Base-by-base conservation (phyloP, 768 basidiomycete genomes). In the Rhodotorula diobovata region DNA sequence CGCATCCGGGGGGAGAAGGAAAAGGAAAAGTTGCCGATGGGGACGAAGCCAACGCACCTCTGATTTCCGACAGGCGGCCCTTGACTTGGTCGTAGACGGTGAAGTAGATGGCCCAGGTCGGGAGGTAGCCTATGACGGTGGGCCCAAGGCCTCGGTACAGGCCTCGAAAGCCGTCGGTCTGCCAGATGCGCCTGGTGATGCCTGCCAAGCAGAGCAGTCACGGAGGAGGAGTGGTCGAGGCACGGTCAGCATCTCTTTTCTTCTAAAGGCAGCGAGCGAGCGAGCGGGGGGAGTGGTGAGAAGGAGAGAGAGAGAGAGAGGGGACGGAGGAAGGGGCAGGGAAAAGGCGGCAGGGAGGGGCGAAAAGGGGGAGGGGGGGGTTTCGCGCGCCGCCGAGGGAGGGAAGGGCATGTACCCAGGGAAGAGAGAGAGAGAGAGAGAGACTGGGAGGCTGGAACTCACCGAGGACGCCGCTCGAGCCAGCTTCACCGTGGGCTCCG, bases 61-160 rank as follows among this genome's bases (percentile, higher is more conserved):
- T 66, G 6, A 65, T 41, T 37, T 50, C 46, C 12, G 48, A 45
- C 10, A 78, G n/a, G 1, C 61, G 58, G 23, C 85, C 85, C 84
- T 98, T 98, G 81, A 97, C 90, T 69, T 90, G 87, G 82, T 99
- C 96, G 82, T 98, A 98, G 35, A 98, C 92, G 32, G 93, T 88
- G 81, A 98, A 98, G 81, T 97, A 98, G 76, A 98, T 98, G 35
- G 93, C 96, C 96, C 94, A 98, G 5, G 95, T 98, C 32, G 96
- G 96, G 51, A 98, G 86, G 82, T 99, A 98, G 23, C 96, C 96
- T 15, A 94, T 85, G 66, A 99, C 86, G 30, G 96, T 99, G 23
- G 96, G 96, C 30, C 95, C 94, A 30, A 99, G 85, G n/a, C 96
- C 96, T 53, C 96, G 87, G 81, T 99, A 99, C 71, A 97, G 83